Base-by-base conservation (phyloP, 495 filamentous ascomycete genomes). In the Penicillium pulvis region DNA sequence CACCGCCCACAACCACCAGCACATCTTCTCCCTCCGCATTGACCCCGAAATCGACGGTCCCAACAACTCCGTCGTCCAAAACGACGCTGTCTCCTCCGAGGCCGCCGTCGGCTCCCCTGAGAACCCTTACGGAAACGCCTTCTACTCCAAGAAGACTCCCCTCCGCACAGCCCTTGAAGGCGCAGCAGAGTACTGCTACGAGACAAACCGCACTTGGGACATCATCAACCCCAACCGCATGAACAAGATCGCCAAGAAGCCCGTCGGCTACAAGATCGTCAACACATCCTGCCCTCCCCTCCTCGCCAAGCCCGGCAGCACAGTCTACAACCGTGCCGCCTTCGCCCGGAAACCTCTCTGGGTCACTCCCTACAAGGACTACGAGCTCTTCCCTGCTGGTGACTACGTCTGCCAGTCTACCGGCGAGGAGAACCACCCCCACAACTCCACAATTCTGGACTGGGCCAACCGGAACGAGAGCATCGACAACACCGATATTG, bases 11-110 rank as follows among this genome's bases (percentile, higher is more conserved):
- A 79, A 82, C 60, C 81, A 81, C 62, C 81, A 83, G 57, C 81
- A 83, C 65, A 56, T 82, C 54, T 83, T 83, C 68, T 81, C 74
- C 45, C 68, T 82, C 31, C 77, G 81, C 17, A 75, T 83, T 26
- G 81, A 83, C 53, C 81, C 81, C 28, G 80, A 79, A 28, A 82
- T 83, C 63, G 81, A 83, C 57, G 81, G 81, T 6, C 56, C 70
- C 50, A 68, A 75, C 61, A 83, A 83, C 65, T 74, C 76, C 35
- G 71, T 83, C 50, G 61, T 82, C 4, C 74, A 82, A 49, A 75
- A 67, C 53, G 81, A 83, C 53, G 78, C 80, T 14, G 71, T 78
- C 33, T 59, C 75, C 12, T 35, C 69, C 12, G 71, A 73, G 7
- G 45, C 58, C 68, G 31, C 74, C 57, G 57, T 78, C 60, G 71